Percentiles rank a stretch among this genome's conserved stretches.
Evolutionary conservation across 75 land plant genomes (phyloP).

Genomic region (Isoetes taiwanensis): DNA sequence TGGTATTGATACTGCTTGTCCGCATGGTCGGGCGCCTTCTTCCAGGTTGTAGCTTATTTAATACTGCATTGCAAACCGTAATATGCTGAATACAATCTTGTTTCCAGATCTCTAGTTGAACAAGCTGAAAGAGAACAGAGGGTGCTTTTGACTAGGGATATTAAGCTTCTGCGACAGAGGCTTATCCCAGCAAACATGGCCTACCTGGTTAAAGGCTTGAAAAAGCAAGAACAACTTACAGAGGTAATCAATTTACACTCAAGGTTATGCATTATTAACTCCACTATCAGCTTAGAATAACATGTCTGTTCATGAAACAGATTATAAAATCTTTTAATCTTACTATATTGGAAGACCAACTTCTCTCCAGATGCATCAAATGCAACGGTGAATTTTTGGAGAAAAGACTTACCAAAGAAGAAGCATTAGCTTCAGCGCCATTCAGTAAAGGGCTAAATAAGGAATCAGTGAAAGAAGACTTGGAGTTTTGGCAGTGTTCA

Average conservation of each 20-base stretch:
- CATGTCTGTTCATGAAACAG: slow-evolving; percentile 24
- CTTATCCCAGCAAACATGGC: slow-evolving; percentile 59
- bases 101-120: slow-evolving; percentile 56
- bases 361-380: slow-evolving; percentile 93
- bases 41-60: slow-evolving; percentile 41
- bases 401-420: slow-evolving; percentile 57
- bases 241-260: slow-evolving; percentile 77
- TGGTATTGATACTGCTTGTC: slow-evolving; percentile 91
- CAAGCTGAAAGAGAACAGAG: slow-evolving; percentile 73
- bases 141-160: slow-evolving; percentile 76
- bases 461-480: slow-evolving; percentile 31
- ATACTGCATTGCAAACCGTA: not conserved
- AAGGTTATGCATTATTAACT: no score
- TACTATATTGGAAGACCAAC: slow-evolving; percentile 60
- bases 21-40: slow-evolving; percentile 50
- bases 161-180: slow-evolving; percentile 59
- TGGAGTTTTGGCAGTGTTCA: slow-evolving; percentile 93
- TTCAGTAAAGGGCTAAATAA: slow-evolving; percentile 58
- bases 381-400: slow-evolving; percentile 88
- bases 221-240: slow-evolving; percentile 79
- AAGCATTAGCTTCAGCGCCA: slow-evolving; percentile 69
- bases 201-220: slow-evolving; percentile 58
- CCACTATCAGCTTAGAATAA: no score
- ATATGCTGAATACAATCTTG: not conserved
- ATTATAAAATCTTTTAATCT: slow-evolving; percentile 68